Evolutionary conservation across 805 yeast species (phyloP), one percentile per base, ranked within the genome.

Genomic region (Yarrowia sp.): DNA sequence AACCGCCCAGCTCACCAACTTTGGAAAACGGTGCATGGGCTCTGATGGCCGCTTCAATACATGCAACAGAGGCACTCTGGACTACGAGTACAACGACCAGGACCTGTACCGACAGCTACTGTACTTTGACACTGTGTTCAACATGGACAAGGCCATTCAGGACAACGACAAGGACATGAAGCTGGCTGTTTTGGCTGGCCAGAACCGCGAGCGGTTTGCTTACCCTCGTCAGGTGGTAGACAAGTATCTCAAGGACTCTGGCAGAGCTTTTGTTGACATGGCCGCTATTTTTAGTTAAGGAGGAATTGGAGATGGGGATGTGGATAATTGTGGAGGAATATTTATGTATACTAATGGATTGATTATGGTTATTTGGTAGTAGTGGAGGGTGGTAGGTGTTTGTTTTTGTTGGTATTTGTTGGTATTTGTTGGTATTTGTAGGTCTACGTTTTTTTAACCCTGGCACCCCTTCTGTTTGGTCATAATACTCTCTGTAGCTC

Each of bases 211-310:
- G 12, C 70, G 83, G 21, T 87, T 92, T 70, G 82, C 75, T 17
- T 70, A 76, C 6, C 83, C 84, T 67, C 79, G 82, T 52, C 78
- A 79, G 11, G 87, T 90, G 1, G 89, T 89, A 0, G 83, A 85
- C 68, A 86, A 85, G 74, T 93, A 92, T 70, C 76, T 93, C 69
- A 80, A 80, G 61, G 89, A 89, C 67, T 89, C 93, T 76, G 98
- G 96, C 5, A 86, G 97, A 69, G 81, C 97, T 58, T 92, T 85
- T 75, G 98, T 92, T 59, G 89, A 90, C 73, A 86, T 93, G 89
- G 85, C 86, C 9, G 78, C 83, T 22, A 86, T 92, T n/a, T 92
- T 92, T 75, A 65, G 68, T 22, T 67, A 48, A 46, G 30, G 30
- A 26, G 30, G 30, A 26, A 8, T 26, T 26, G 8, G 30, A 26